Conservation (phyloP, 1,139 yeast genomes). For the Trichomonascaceae sp. region DNA sequence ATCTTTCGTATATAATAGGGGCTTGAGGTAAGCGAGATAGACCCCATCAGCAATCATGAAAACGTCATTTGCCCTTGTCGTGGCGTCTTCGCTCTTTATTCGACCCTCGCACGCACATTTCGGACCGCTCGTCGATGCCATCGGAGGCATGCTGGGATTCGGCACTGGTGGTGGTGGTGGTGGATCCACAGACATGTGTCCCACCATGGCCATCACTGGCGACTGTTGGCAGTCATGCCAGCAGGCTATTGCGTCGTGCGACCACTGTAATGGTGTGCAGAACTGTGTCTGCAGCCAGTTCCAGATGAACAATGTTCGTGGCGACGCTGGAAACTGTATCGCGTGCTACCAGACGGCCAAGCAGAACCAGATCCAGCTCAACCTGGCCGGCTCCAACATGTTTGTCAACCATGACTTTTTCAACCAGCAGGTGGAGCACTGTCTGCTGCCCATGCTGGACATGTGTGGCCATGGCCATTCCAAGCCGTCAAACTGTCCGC, state of each 20-base stretch:
- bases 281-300: conserved; percentile 9
- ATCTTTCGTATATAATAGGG: too few species aligned
- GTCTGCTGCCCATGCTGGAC: conserved; percentile 11
- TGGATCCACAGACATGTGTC: conserved; percentile 1
- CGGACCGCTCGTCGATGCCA: conserved; percentile 5
- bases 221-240: conserved; percentile 16
- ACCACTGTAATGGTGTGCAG: conserved; percentile 10
- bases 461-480: background rate
- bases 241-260: conserved; percentile 9
- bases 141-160: conserved; percentile 3
- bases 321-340: conserved; percentile 11
- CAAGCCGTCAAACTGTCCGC: background rate
- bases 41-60: too few species aligned
- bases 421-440: conserved; percentile 13
- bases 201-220: conserved; percentile 3
- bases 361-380: conserved; percentile 8
- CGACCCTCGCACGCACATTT: conserved; percentile 2
- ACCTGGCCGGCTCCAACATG: conserved; percentile 11
- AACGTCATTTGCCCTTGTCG: background rate
- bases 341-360: conserved; percentile 12
- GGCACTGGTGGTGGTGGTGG: background rate
- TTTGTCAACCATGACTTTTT: conserved; percentile 11
- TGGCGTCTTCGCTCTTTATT: conserved; percentile 1
- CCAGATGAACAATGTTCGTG: conserved; percentile 7
- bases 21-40: too few species aligned